A percentile compares a stretch with the other conserved stretches of the same genome.
Conservation (phyloP, 1,284 basidiomycete species). For the Stereum hirsutum region DNA sequence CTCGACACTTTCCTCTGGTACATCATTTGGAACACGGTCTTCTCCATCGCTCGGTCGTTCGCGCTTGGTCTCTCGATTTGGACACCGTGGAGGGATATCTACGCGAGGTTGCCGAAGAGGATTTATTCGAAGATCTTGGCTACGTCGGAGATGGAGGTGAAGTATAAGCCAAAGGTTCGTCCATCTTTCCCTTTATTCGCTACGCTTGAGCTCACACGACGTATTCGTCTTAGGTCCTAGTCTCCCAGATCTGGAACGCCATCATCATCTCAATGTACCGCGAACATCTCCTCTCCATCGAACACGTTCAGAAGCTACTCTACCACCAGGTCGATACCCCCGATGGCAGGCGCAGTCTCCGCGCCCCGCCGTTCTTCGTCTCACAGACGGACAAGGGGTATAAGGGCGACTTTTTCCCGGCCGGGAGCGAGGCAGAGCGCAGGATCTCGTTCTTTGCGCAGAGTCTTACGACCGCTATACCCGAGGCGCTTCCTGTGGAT, state of each 20-base stretch:
- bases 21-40: constrained; percentile 95
- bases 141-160: constrained; percentile 88
- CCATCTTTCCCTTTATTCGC: neutral
- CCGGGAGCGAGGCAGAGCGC: constrained; percentile 87
- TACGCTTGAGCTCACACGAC: neutral
- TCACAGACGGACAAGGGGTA: constrained; percentile 78
- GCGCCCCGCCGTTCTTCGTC: constrained; percentile 93
- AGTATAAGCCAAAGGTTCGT: constrained; percentile 91
- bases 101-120: constrained; percentile 85
- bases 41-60: constrained; percentile 87
- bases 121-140: constrained; percentile 92
- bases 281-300: constrained; percentile 92
- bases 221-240: constrained; percentile 59
- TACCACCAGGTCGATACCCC: constrained; percentile 91
- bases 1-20: constrained; percentile 98
- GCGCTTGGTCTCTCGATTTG: constrained; percentile 87
- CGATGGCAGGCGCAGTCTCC: constrained; percentile 79
- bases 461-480: constrained; percentile 84
- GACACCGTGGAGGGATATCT: constrained; percentile 97
- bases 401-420: constrained; percentile 90
- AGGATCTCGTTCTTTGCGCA: constrained; percentile 97
- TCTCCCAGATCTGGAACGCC: constrained; percentile 97
- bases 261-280: constrained; percentile 99
- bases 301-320: constrained; percentile 89
- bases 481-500: constrained; percentile 86